These are phyloP conservation scores for Cenchrus fungigraminus DNA, from an alignment of 176 grass and related monocot genomes.

Conservation along the genomic window DNA sequence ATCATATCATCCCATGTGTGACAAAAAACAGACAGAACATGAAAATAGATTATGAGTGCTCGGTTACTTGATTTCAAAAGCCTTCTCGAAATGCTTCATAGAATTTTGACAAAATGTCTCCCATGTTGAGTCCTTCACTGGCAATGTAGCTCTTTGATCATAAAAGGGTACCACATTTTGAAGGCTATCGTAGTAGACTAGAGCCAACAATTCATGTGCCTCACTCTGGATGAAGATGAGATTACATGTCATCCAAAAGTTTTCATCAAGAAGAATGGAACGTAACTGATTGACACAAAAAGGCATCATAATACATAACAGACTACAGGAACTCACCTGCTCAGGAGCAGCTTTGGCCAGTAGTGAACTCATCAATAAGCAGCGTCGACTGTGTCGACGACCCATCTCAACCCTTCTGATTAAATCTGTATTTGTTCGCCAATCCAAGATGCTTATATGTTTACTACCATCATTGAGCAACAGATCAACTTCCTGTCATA, in stretches of 20 bases:
- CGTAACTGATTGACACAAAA: conserved; percentile 24
- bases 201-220: conserved; percentile 89
- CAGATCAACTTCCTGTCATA: conserved; percentile 84
- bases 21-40: conserved; percentile 35
- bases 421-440: conserved; percentile 77
- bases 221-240: conserved; percentile 62
- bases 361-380: conserved; percentile 81
- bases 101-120: conserved; percentile 77
- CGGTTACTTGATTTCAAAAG: conserved; percentile 84
- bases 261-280: conserved; percentile 27
- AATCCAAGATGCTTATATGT: conserved; percentile 94
- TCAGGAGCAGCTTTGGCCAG: conserved; percentile 61
- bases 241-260: conserved; percentile 21
- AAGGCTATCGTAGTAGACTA: conserved; percentile 94
- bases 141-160: conserved; percentile 91
- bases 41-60: conserved; percentile 7
- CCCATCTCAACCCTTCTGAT: conserved; percentile 86
- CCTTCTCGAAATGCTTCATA: conserved; percentile 93
- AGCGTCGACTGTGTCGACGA: conserved; percentile 80
- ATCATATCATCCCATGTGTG: conserved; percentile 35
- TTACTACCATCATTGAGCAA: conserved; percentile 98
- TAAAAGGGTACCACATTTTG: conserved; percentile 98
- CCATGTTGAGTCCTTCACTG: conserved; percentile 87
- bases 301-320: not conserved
- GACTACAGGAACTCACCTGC: conserved; percentile 49